A percentile compares a stretch with the other conserved stretches of the same genome.
Evolutionary conservation across 345 rosid genomes (phyloP).

Genomic region (Noccaea bulbosa): DNA sequence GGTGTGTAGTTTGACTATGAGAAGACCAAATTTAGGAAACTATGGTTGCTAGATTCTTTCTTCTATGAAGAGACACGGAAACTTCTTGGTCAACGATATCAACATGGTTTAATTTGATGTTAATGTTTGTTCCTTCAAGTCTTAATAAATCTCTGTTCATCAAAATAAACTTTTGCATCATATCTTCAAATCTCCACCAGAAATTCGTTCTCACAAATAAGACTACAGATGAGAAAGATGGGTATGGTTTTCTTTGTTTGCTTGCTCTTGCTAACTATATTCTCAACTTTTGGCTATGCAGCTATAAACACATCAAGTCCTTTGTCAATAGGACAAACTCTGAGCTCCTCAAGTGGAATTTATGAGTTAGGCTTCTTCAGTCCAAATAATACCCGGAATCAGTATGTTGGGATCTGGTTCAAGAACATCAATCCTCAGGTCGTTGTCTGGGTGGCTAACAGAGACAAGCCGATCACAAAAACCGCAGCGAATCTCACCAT

Average conservation of each 20-base stretch:
- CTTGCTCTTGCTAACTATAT: conserved; percentile 24
- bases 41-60: too few species aligned
- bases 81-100: too few species aligned
- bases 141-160: too few species aligned
- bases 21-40: too few species aligned
- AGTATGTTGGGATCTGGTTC: conserved; percentile 58
- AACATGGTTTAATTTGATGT: too few species aligned
- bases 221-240: too few species aligned
- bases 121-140: too few species aligned
- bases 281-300: conserved; percentile 34
- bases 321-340: conserved; percentile 40
- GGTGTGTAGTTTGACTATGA: too few species aligned
- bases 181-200: background rate
- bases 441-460: too few species aligned
- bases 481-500: conserved; percentile 32
- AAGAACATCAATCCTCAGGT: conserved; percentile 33
- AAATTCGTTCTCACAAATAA: too few species aligned
- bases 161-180: background rate
- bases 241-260: conserved; percentile 20
- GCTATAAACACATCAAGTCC: conserved; percentile 35
- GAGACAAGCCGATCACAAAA: conserved; percentile 26
- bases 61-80: too few species aligned
- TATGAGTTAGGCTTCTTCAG: conserved; percentile 52
- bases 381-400: conserved; percentile 35
- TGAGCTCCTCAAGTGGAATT: conserved; percentile 35